These are phyloP conservation scores for Ceratocystis harringtonii DNA, from an alignment of 2,329 filamentous ascomycete species.

Conservation along the genomic window DNA sequence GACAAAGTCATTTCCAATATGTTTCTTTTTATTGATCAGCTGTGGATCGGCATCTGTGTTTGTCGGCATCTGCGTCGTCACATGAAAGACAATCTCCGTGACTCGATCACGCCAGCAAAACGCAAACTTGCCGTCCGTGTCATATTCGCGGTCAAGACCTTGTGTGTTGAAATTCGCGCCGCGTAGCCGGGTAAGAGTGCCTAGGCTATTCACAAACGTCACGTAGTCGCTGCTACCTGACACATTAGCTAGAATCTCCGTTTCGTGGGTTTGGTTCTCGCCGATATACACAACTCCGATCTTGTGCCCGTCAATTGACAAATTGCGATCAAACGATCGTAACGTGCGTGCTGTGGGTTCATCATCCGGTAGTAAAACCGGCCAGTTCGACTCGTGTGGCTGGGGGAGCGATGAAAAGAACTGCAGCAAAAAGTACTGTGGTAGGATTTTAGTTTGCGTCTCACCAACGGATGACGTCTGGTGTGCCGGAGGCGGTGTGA, in stretches of 20 bases:
- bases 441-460: slow-evolving; percentile 47
- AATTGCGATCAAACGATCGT: slow-evolving; percentile 66
- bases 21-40: slow-evolving; percentile 75
- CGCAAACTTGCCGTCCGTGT: slow-evolving; percentile 72
- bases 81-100: slow-evolving; percentile 88
- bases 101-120: slow-evolving; percentile 92
- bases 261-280: slow-evolving; percentile 67
- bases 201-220: slow-evolving; percentile 67
- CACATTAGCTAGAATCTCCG: slow-evolving; percentile 74
- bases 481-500: slow-evolving; percentile 42
- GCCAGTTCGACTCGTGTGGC: slow-evolving; percentile 44
- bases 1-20: slow-evolving; percentile 95
- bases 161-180: slow-evolving; percentile 84
- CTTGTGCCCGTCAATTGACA: slow-evolving; percentile 88
- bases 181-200: slow-evolving; percentile 65
- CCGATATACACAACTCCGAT: slow-evolving; percentile 89
- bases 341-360: slow-evolving; percentile 61
- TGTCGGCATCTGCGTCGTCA: slow-evolving; percentile 95
- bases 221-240: slow-evolving; percentile 79
- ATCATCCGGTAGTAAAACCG: slow-evolving; percentile 58
- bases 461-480: slow-evolving; percentile 30
- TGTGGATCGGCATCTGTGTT: slow-evolving; percentile 59
- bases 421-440: slow-evolving; percentile 58
- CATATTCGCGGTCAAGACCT: slow-evolving; percentile 63
- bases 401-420: slow-evolving; percentile 49